A percentile compares a stretch with the other conserved stretches of the same genome.
Evolutionary conservation across 1,139 yeast genomes (phyloP).

Genomic region (Pichia sp.): DNA sequence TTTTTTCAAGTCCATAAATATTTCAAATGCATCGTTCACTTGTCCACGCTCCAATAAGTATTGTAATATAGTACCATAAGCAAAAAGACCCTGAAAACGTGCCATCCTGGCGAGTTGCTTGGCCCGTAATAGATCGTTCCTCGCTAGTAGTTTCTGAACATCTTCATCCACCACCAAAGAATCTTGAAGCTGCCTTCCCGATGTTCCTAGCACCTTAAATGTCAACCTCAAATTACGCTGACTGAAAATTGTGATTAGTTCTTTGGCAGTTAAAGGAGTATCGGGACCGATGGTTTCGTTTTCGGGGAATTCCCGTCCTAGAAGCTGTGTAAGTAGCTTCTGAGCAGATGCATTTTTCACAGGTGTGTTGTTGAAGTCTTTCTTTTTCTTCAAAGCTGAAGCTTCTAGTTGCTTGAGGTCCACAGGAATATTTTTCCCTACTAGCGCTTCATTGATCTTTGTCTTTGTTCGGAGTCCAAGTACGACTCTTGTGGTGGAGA

Average conservation of each 20-base stretch:
- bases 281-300: slow-evolving; percentile 25
- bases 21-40: slow-evolving; percentile 45
- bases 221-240: slow-evolving; percentile 42
- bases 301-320: slow-evolving; percentile 22
- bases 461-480: slow-evolving; percentile 2
- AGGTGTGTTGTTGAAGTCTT: slow-evolving; percentile 23
- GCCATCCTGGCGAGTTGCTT: slow-evolving; percentile 49
- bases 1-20: slow-evolving; percentile 52
- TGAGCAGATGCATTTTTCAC: slow-evolving; percentile 28
- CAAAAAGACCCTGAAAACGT: slow-evolving; percentile 48
- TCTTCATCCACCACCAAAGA: slow-evolving; percentile 52
- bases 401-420: slow-evolving; percentile 20
- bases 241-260: slow-evolving; percentile 30
- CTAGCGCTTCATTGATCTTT: slow-evolving; percentile 20
- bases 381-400: slow-evolving; percentile 16
- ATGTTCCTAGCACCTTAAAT: slow-evolving; percentile 52
- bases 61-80: slow-evolving; percentile 56
- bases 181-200: slow-evolving; percentile 52
- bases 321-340: slow-evolving; percentile 19
- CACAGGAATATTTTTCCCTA: slow-evolving; percentile 22
- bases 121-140: slow-evolving; percentile 51
- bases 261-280: slow-evolving; percentile 28
- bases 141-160: slow-evolving; percentile 45
- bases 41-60: slow-evolving; percentile 41
- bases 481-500: neutral